Evolutionary conservation across 2,329 filamentous ascomycete species (phyloP), one percentile per base, ranked within the genome.

Genomic region (Penicillium aurantiogriseum): DNA sequence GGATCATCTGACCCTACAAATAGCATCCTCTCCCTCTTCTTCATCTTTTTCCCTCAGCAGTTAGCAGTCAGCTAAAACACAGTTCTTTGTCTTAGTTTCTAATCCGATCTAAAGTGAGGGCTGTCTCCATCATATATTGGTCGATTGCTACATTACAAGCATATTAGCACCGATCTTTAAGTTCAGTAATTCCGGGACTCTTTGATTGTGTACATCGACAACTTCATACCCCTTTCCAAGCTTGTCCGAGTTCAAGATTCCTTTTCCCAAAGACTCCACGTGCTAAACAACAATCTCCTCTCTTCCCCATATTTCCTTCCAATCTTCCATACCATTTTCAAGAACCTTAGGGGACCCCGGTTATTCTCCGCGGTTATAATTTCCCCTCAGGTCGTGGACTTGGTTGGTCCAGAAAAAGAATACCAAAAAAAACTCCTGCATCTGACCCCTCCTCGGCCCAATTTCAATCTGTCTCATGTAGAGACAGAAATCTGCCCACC

Each of bases 401-500:
- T 51, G 43, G 54, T 57, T 57, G 54, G 54, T 43, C n/a, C 9
- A 23, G 23, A 45, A 13, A 15, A 11, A 46, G 17, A 42, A 39
- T 11, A 19, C 31, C 31, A 6, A 52, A 35, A 36, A 47, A 40
- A 39, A 15, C 35, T 35, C 51, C 54, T 64, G 59, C 64, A 60
- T 62, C 61, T 66, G 56, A 63, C 63, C 58, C 69, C 62, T 60
- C 62, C 57, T 62, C 63, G 62, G 61, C 63, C 63, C 63, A 69
- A 67, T 67, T 65, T 60, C 65, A 66, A 69, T 61, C 62, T 63
- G 56, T 65, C 60, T 63, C 63, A 57, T 61, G 59, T 58, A 62
- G 56, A 62, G 57, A 62, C 62, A 66, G 57, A 56, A 56, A 35
- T 56, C 58, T 62, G 60, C 64, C 66, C 70, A 62, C 59, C 68